Evolutionary conservation across 192 early-diverging fungal genomes (phyloP), one percentile per base, ranked within the genome.

Genomic region (Mortierella claussenii): DNA sequence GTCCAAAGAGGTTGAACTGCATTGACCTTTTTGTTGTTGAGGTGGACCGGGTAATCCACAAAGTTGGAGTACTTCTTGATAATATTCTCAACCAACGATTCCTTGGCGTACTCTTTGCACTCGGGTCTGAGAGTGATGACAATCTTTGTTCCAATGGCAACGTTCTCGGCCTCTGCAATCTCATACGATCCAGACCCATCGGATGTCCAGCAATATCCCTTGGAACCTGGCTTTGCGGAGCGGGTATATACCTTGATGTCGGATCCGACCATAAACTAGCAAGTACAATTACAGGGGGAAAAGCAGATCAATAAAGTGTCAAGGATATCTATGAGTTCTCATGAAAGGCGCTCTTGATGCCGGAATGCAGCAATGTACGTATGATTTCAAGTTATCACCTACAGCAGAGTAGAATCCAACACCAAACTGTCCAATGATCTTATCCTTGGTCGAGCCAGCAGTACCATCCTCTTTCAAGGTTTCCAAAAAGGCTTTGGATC

Each of bases 361-460:
- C n/a, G n/a, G n/a, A n/a, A n/a, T n/a, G n/a, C n/a, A n/a, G n/a
- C n/a, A 45, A 4, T 15, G 20, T 4, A 45, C 4, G 20, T 45
- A n/a, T n/a, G 15, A 13, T 3, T 24, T 24, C 9, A 20, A 20
- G 33, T 23, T 18, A n/a, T 13, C 40, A 33, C 60, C 50, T 64
- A 71, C 69, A 18, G 73, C 73, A 20, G 85, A 86, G 55, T 87
- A 86, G 60, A 88, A 89, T 31, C 88, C 88, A 32, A 94, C 92
- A 83, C 94, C 94, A 75, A 95, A 95, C 65, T 95, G 92, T 60
- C 94, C 94, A 84, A 93, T 94, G 67, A 95, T 85, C 59, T 82
- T 85, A 30, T 94, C 86, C 53, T 86, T 84, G 28, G 83, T 81
- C 18, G 69, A 60, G 18, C 60, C 70, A 42, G 66, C 42, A n/a